Base-by-base conservation (phyloP, 768 basidiomycete genomes). In the Tricholoma flavovirens region DNA sequence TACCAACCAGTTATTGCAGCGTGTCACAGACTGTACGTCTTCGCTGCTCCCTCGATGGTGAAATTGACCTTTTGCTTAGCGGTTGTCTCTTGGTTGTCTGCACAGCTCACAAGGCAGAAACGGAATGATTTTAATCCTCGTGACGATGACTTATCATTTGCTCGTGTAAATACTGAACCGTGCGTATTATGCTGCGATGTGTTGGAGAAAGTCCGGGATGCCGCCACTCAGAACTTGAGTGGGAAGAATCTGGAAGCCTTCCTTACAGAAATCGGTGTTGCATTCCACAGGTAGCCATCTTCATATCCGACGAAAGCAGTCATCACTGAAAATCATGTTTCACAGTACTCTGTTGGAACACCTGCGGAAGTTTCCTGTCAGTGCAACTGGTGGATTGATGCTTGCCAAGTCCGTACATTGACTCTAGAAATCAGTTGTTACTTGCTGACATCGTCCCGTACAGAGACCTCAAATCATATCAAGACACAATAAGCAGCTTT, bases 381-480 rank as follows among this genome's bases (percentile, higher is more conserved):
- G 88, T 62, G 94, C 95, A 0, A 93, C 94, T 1, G 97, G 97
- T 40, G 97, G 96, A 14, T 75, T 99, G 51, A 96, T 98, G 92
- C 86, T 99, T 38, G 96, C 97, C 21, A 99, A 98, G 94, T 95
- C 60, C 58, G 85, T 75, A 17, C 29, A 6, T 7, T 35, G 46
- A 19, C 10, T 55, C 22, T 10, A 15, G 15, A 21, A n/a, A 14
- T 53, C 32, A 12, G 9, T 19, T 30, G 4, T n/a, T 26, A 22
- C 29, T 26, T 17, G 43, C 26, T 21, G 14, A 53, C 21, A 19
- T 36, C 49, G 21, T 22, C 14, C 49, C 51, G 40, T 42, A 24
- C 67, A 98, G 95, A 73, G 97, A 99, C 67, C 83, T 99, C 62
- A 97, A 95, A 61, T 85, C 89, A 19, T 99, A 99, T 66, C 97